Evolutionary conservation across 176 grass and related monocot species (phyloP), one percentile per base, ranked within the genome.

Genomic region (Zoysia pacifica): DNA sequence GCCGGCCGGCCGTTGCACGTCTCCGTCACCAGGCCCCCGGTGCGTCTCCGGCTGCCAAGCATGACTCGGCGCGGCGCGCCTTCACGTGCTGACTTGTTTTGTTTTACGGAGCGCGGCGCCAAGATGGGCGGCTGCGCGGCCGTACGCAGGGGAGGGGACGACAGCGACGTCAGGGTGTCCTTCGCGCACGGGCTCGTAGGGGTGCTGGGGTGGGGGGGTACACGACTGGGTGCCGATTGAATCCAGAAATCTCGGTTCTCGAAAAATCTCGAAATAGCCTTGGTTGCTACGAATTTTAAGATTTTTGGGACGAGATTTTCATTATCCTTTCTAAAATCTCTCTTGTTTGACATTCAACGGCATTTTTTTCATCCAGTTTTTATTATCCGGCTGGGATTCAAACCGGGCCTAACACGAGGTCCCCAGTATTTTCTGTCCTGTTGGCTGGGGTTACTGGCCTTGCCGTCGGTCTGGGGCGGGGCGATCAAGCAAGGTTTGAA

Each of bases 41-140:
- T 6, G 28, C 2, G 19, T 63, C 49, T 35, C 59, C 39, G 47
- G 52, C 47, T 70, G 82, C 82, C 82, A 62, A 62, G n/a, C 53
- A 40, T 45, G 73, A 77, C 73, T 6, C 28, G 46, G 28, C 41
- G 62, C 28, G 46, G 28, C 41, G 62, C 62, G 20, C 41, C 20
- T 41, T 84, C 82, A 77, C 73, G 73, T 77, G 73, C 82, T 70
- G 73, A 62, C 82, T 77, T 62, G 73, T 0, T 69, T 77, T 62
- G 73, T 0, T 69, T 58, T 18, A 36, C 9, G 43, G 2, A 36
- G 43, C 4, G 19, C 50, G 63, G 6, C 70, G 47, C 38, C 70
- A 43, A 28, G 1, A 42, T 5, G 62, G 58, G 45, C 58, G 4
- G 47, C 48, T 66, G 48, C 37, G 36, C 37, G 36, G 54, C 35